Evolutionary conservation across 345 rosid species (phyloP).

Genomic region (Diplotaxis tenuifolia): DNA sequence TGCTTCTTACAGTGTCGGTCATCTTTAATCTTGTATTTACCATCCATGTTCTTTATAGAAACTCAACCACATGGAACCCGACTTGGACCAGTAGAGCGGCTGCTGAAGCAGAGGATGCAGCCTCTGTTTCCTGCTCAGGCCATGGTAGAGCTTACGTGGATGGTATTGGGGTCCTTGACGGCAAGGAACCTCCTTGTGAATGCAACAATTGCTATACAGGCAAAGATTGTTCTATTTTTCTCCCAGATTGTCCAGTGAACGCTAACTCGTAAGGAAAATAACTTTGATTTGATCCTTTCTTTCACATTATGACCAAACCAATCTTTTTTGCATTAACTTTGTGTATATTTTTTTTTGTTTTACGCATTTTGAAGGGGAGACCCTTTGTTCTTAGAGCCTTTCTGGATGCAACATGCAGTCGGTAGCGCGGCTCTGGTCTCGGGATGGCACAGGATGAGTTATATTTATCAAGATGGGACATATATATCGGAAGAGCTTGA

Average conservation of each 20-base stretch:
- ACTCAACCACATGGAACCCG: constrained; percentile 24
- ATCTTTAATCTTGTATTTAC: constrained; percentile 39
- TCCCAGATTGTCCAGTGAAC: constrained; percentile 45
- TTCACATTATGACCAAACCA: neutral
- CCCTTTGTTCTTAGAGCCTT: constrained; percentile 37
- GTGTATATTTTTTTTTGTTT: neutral
- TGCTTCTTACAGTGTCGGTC: constrained; percentile 29
- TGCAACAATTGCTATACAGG: constrained; percentile 61
- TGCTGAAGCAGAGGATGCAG: constrained; percentile 59
- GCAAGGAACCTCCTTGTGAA: constrained; percentile 50
- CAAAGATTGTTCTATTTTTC: constrained; percentile 50
- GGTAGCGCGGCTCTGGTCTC: constrained; percentile 14
- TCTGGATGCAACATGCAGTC: constrained; percentile 25
- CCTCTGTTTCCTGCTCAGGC: constrained; percentile 62
- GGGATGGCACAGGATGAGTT: constrained; percentile 11
- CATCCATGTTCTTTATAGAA: constrained; percentile 9
- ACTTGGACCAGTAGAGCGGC: constrained; percentile 66
- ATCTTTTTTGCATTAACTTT: neutral
- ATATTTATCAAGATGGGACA: neutral
- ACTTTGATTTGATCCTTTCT: neutral
- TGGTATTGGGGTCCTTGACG: constrained; percentile 39
- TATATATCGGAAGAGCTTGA: neutral
- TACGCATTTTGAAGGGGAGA: constrained; percentile 17
- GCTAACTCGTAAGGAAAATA: constrained; percentile 46
- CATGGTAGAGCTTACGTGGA: constrained; percentile 77